Conservation (phyloP, 2,329 filamentous ascomycete species). For the Colletotrichum sp. region DNA sequence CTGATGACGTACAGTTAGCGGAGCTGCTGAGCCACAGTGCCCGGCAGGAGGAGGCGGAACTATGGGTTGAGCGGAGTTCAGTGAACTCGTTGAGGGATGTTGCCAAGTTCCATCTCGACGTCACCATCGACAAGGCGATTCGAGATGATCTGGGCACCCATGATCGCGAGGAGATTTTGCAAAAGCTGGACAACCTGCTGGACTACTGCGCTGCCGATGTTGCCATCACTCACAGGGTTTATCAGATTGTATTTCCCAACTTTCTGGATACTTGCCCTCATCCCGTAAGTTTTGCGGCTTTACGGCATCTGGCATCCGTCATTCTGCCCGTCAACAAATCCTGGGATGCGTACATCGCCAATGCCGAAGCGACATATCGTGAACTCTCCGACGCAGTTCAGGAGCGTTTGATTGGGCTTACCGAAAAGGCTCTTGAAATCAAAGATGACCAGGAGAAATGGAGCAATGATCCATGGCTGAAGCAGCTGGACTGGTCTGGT, state of each 20-base stretch:
- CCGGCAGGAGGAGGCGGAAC: slow-evolving; percentile 85
- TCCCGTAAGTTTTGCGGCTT: slow-evolving; percentile 93
- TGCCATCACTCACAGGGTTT: slow-evolving; percentile 90
- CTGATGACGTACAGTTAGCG: slow-evolving; percentile 73
- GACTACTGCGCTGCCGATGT: slow-evolving; percentile 97
- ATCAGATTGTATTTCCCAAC: slow-evolving; percentile 87
- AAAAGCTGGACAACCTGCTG: slow-evolving; percentile 79
- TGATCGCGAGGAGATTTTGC: slow-evolving; percentile 72
- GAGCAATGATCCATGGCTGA: slow-evolving; percentile 85
- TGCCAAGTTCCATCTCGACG: slow-evolving; percentile 92
- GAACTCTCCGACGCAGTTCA: slow-evolving; percentile 78
- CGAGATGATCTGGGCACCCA: slow-evolving; percentile 87
- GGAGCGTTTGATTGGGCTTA: slow-evolving; percentile 73
- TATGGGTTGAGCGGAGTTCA: slow-evolving; percentile 95
- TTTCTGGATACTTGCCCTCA: slow-evolving; percentile 93
- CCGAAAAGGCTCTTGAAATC: slow-evolving; percentile 77
- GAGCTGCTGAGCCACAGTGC: slow-evolving; percentile 71
- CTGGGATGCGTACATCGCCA: slow-evolving; percentile 85
- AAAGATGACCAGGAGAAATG: slow-evolving; percentile 75
- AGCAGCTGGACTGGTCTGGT: slow-evolving; percentile 93
- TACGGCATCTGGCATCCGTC: slow-evolving; percentile 91
- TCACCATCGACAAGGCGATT: slow-evolving; percentile 87
- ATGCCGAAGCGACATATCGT: slow-evolving; percentile 85
- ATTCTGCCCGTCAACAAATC: slow-evolving; percentile 88
- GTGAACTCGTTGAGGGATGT: slow-evolving; percentile 95